Conservation (phyloP, 176 grass and related monocot genomes). For the Ananas comosus region DNA sequence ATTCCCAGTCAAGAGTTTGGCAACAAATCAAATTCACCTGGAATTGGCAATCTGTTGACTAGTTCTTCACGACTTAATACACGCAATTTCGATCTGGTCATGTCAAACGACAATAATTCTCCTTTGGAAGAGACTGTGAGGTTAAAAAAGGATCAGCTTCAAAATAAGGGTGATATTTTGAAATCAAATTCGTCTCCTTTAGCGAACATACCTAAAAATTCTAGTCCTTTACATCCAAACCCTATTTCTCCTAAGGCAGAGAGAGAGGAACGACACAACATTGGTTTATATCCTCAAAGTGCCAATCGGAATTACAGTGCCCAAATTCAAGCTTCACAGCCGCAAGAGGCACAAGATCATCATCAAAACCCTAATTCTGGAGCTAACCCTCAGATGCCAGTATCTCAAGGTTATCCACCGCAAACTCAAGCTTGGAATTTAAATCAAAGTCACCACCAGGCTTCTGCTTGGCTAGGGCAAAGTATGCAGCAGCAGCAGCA, state of each 20-base stretch:
- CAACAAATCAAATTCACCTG: constrained; percentile 16
- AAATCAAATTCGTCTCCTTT: constrained; percentile 27
- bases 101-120: constrained; percentile 16
- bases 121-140: constrained; percentile 23
- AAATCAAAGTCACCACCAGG: constrained; percentile 31
- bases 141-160: constrained; percentile 16
- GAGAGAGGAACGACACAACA: constrained; percentile 20
- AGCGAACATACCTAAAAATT: constrained; percentile 26
- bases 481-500: constrained; percentile 25
- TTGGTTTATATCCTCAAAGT: constrained; percentile 27
- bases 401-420: constrained; percentile 17
- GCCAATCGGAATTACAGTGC: constrained; percentile 18
- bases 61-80: constrained; percentile 15
- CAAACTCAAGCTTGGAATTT: constrained; percentile 16
- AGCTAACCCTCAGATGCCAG: constrained; percentile 7
- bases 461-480: constrained; percentile 36
- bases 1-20: constrained; percentile 17
- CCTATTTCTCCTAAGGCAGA: constrained; percentile 17
- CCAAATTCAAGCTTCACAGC: constrained; percentile 24
- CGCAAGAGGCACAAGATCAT: constrained; percentile 12
- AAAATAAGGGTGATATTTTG: constrained; percentile 14
- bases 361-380: constrained; percentile 26
- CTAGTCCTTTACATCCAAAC: constrained; percentile 16
- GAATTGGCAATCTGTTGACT: constrained; percentile 24
- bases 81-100: constrained; percentile 12